These are phyloP conservation scores for Metschnikowia lochheadii DNA, from an alignment of 805 yeast genomes.

Conservation along the genomic window DNA sequence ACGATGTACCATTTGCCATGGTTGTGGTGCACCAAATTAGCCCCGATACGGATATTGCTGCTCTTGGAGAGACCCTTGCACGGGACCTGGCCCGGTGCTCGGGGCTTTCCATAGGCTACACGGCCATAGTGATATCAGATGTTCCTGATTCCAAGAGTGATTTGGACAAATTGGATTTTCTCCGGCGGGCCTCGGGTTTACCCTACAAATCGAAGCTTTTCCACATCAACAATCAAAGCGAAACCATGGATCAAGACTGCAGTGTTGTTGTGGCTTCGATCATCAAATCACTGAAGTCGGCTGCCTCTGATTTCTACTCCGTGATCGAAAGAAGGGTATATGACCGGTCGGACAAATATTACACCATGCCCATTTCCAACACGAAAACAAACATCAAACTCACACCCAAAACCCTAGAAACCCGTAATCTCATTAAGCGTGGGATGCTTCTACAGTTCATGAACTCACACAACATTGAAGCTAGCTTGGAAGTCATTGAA, in stretches of 20 bases:
- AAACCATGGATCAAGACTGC: conserved; percentile 23
- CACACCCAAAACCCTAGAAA: conserved; percentile 36
- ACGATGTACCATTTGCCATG: conserved; percentile 30
- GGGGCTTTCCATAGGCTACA: conserved; percentile 15
- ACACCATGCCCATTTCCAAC: conserved; percentile 27
- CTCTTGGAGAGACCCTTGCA: conserved; percentile 16
- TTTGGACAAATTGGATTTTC: conserved; percentile 20
- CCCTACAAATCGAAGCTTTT: conserved; percentile 31
- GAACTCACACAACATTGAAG: conserved; percentile 32
- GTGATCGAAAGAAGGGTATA: conserved; percentile 29
- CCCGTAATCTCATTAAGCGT: conserved; percentile 35
- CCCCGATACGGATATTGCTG: conserved; percentile 11
- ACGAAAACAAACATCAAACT: conserved; percentile 28
- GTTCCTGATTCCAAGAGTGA: conserved; percentile 13
- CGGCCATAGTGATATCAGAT: conserved; percentile 23
- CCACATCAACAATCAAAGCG: conserved; percentile 8
- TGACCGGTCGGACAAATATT: conserved; percentile 35
- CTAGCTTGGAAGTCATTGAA: conserved; percentile 28
- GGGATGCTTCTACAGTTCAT: conserved; percentile 31
- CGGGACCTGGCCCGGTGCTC: background rate
- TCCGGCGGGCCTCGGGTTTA: conserved; percentile 28
- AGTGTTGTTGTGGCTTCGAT: conserved; percentile 30
- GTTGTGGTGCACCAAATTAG: conserved; percentile 17
- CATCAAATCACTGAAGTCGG: conserved; percentile 25
- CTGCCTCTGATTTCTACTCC: conserved; percentile 33